Percentiles rank a stretch among this genome's conserved stretches.
Conservation (phyloP, 352 stramenopile genomes). For the Phytophthora citricola region DNA sequence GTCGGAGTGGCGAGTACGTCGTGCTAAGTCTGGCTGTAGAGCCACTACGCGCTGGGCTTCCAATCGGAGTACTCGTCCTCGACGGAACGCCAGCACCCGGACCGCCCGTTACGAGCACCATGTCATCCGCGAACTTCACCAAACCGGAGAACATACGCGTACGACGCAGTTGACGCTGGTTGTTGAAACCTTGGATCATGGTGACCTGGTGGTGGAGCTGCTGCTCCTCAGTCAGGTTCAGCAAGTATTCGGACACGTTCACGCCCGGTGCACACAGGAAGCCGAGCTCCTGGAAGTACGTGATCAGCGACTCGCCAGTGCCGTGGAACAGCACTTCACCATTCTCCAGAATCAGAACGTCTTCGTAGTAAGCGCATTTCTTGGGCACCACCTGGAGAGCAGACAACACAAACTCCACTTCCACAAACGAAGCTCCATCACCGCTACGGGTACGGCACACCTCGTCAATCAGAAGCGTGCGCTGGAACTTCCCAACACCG, state of each 20-base stretch:
- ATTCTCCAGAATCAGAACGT: constrained; percentile 43
- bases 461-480: constrained; percentile 40
- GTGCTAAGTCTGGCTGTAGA: constrained; percentile 31
- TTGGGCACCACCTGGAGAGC: constrained; percentile 37
- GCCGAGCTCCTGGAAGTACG: constrained; percentile 43
- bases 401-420: constrained; percentile 41
- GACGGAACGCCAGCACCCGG: constrained; percentile 34
- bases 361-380: constrained; percentile 43
- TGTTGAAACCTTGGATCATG: constrained; percentile 47
- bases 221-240: constrained; percentile 45
- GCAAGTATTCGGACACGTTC: constrained; percentile 44
- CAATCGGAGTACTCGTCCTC: constrained; percentile 25
- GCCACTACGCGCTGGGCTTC: constrained; percentile 28
- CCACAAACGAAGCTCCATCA: constrained; percentile 24
- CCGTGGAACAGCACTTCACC: constrained; percentile 44
- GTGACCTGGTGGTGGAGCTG: constrained; percentile 37
- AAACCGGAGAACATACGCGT: constrained; percentile 41
- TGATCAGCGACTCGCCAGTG: constrained; percentile 35
- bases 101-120: constrained; percentile 36
- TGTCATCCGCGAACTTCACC: constrained; percentile 45
- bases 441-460: constrained; percentile 25
- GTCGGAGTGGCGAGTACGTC: constrained; percentile 33
- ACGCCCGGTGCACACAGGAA: constrained; percentile 43
- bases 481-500: constrained; percentile 38
- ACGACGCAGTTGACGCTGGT: constrained; percentile 40